Base-by-base conservation (phyloP, 2,329 filamentous ascomycete species). In the Thermothelomyces thermophilus region DNA sequence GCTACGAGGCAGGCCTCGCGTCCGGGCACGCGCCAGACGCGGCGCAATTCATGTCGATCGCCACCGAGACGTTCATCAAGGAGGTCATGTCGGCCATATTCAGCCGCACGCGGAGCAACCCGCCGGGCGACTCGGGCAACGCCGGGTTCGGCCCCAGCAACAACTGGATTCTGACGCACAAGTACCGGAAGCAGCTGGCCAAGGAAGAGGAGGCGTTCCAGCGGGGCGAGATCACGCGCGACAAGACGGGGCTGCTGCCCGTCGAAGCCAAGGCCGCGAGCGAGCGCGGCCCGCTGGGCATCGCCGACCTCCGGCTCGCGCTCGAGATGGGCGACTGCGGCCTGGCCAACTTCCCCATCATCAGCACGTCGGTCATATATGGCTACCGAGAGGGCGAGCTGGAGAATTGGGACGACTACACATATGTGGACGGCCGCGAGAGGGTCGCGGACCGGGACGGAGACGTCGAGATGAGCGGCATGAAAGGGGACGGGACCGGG, bases 251-350 rank as follows among this genome's bases (percentile, higher is more conserved):
- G 1, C 68, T 95, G 24, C 70, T 96, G 5, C 91, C 90, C 0
- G 72, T 90, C 31, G 90, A 96, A 66, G 80, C 86, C 3, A 89
- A 86, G 63, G 84, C 85, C 46, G 83, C 86, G 14, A 80, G 80
- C 48, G 81, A 85, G 59, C 76, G 89, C 34, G 79, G 82, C 5
- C 81, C 87, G 1, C 68, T 96, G 1, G 83, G 83, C 13, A 84
- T 91, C 70, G 81, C 83, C 16, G 91, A 96, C 64, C 68, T 96
- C 41, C 78, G 86, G 33, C 71, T 95, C 3, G 82, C 87, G 0
- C 66, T 95, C 14, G 80, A 86, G 52, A 76, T 95, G 56, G 83
- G 85, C 11, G 87, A 93, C 47, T 80, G 79, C 22, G 84, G 87
- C 52, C 75, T 95, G 55, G 82, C 83, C 9, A 82, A 87, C 53